Base-by-base conservation (phyloP, 106 monocot species). In the Apostasia shenzhenica region DNA sequence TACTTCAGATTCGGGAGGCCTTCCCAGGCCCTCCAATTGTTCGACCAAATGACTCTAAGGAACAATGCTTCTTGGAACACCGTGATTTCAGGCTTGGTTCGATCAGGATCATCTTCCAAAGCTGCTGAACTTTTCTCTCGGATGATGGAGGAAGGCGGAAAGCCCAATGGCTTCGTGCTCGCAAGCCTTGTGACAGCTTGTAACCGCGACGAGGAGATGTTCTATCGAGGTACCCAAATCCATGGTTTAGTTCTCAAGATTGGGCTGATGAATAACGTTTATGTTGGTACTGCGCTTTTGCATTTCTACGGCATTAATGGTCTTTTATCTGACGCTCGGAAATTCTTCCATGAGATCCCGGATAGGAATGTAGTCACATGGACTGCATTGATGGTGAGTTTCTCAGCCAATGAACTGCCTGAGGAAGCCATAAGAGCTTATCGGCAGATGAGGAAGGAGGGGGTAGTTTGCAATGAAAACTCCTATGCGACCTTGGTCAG, bases 341-440 rank as follows among this genome's bases (percentile, higher is more conserved):
- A 71, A 47, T 59, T 83, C 11, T 91, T 88, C 54, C 26, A 72
- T 26, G 94, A 87, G 61, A 94, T 94, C 79, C 79, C 75, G 0
- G 83, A 86, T 67, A 78, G 80, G 72, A 94, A 90, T 74, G 90
- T 94, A 8, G 95, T 95, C 2, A 86, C 95, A 40, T 95, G 91
- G 91, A 95, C 95, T 26, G 88, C 95, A 1, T 72, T 95, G 46
- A 91, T 95, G 86, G 79, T 80, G 59, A 66, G 77, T 55, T 82
- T 61, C 51, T 83, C 85, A 0, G 66, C 72, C 42, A 91, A 86
- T 61, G 82, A 82, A 38, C 38, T 51, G 9, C 79, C 81, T 2
- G 72, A 73, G 57, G 91, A 86, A 62, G 77, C 86, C 1, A 0
- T 91, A 55, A 69, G 44, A 58, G 88, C 80, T 40, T 95, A 91